Base-by-base conservation (phyloP, 441 rosid species). In the Mallotus repandus region DNA sequence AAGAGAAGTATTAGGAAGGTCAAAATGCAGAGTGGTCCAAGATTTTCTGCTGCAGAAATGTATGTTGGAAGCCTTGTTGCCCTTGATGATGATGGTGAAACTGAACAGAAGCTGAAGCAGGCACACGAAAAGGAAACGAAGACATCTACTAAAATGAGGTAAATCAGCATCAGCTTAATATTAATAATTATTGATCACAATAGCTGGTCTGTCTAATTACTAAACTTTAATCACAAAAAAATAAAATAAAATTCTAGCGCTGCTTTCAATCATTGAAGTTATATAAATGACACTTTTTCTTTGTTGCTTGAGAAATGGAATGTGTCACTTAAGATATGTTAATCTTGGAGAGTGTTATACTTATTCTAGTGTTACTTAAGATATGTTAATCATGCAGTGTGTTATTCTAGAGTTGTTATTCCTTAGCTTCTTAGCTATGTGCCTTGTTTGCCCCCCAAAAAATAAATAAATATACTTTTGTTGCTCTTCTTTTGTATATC, bases 51-150 rank as follows among this genome's bases (percentile, higher is more conserved):
- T 49, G 81, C 87, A 0, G 91, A 82, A 46, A 62, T 87, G 9
- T 83, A 72, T 69, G 82, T 81, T 41, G 85, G 78, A 73, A 89
- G 87, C 78, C 89, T 89, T 78, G 74, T 86, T 70, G 76, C 77
- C 49, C 76, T 86, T 1, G 78, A 72, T 54, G 85, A 76, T 68
- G 81, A 73, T 5, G 77, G 67, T 15, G 72, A 63, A 73, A 29
- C 41, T 18, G 79, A 82, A 22, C 58, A 46, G 38, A 59, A 59
- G 65, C 59, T 66, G 64, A 67, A 68, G 61, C 46, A 60, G 50
- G 59, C 29, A 25, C 29, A 25, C 2, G 29, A 25, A 25, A 25
- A 71, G 66, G 71, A 58, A 62, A 72, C 55, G 53, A 76, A 46
- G 49, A 16, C 67, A 57, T 29, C 55, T 63, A 38, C 64, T 55